Conservation (phyloP, 2,329 filamentous ascomycete species). For the Decorospora gaudefroyi region DNA sequence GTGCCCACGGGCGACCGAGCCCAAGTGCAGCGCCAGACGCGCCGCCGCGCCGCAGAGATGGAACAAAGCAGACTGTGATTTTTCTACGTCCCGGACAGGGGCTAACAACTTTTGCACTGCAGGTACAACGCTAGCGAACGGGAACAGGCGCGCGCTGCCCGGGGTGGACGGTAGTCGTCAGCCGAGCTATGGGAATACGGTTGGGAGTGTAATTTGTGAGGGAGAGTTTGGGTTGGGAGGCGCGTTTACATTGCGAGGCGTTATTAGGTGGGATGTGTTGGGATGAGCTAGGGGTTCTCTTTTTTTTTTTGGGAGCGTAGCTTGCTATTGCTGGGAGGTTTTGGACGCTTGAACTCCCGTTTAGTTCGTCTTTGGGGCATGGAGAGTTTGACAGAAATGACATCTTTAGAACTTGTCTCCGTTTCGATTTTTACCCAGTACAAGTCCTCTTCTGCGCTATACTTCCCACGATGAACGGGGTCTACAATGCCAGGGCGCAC, state of each 20-base stretch:
- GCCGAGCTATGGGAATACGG: slow-evolving; percentile 6
- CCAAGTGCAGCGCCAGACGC: slow-evolving; percentile 9
- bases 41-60: neutral
- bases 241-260: slow-evolving; percentile 27
- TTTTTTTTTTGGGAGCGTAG: slow-evolving; percentile 3
- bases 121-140: slow-evolving; percentile 47
- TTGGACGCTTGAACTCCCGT: no score
- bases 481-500: no score
- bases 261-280: slow-evolving; percentile 15
- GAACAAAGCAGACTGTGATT: neutral
- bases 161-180: slow-evolving; percentile 25
- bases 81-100: slow-evolving; percentile 23
- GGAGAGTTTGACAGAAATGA: neutral
- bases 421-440: neutral
- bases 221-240: slow-evolving; percentile 20
- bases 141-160: slow-evolving; percentile 40
- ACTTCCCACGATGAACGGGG: no score
- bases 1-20: slow-evolving; percentile 26
- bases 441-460: no score
- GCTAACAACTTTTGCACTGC: slow-evolving; percentile 30
- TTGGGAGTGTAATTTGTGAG: no score
- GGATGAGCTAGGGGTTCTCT: neutral
- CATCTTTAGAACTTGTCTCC: neutral
- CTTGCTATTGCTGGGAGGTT: neutral
- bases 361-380: no score